Base-by-base conservation (phyloP, 768 basidiomycete genomes). In the Naganishia kalamii region DNA sequence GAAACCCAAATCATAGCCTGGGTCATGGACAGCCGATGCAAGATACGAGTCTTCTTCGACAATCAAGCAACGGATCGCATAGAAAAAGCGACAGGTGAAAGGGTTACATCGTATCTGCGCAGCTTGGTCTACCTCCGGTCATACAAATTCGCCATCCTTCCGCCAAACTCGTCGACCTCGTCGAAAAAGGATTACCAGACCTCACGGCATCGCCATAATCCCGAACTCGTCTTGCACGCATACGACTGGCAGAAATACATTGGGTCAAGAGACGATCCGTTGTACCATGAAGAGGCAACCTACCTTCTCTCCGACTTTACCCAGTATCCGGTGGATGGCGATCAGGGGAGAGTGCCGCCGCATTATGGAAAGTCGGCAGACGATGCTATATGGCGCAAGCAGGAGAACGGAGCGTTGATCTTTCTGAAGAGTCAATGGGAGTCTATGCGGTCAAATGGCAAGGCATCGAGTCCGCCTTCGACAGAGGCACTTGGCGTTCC, bases 161-260 rank as follows among this genome's bases (percentile, higher is more conserved):
- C 54, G 54, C 54, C 54, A 11, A 37, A 13, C 23, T 11, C 33
- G 21, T 21, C 54, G 1, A 10, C 23, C 25, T 37, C 32, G 10
- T 19, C 54, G 21, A 27, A 40, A 21, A 57, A 57, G 35, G 54
- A 57, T 23, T 57, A 57, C 23, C 32, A 25, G 1, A 57, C 33
- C 19, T 57, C 54, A 23, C 32, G 32, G 21, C 54, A 57, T 57
- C 35, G 21, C 10, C 33, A 40, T 2, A 33, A 25, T 37, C 54
- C 54, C 13, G 54, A 57, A 35, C 54, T 57, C 19, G 54, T 57
- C 35, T 35, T 57, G 12, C 21, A 57, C 12, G 54, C 27, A 2
- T 57, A 57, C 37, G 54, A 57, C 35, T 57, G 54, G 54, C 54
- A 57, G 27, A 57, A 40, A 23, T 57, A 40, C n/a, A 57, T 57